Conservation (phyloP, 257 asterid genomes). For the Lithospermum erythrorhizon region DNA sequence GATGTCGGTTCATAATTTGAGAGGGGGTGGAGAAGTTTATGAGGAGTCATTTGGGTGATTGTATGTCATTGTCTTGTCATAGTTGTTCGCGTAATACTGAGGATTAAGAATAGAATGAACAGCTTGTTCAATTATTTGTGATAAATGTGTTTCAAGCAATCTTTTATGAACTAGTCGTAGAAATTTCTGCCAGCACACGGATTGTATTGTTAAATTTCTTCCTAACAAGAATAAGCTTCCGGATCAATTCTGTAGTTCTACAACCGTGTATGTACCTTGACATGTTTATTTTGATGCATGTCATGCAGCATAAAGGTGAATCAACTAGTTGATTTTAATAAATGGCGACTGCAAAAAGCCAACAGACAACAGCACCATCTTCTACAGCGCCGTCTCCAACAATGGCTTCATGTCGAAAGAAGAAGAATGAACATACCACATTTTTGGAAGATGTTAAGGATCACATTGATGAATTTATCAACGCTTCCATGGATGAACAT, state of each 20-base stretch:
- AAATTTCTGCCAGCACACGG: not conserved
- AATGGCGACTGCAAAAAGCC: constrained; percentile 35
- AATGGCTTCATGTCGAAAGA: constrained; percentile 66
- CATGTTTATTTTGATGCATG: no score
- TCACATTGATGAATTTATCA: constrained; percentile 74
- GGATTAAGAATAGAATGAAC: constrained; percentile 78
- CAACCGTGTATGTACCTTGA: no score
- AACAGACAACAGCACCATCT: constrained; percentile 24
- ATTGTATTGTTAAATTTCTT: not conserved
- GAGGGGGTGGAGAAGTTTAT: constrained; percentile 81
- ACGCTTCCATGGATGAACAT: constrained; percentile 94
- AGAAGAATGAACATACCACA: constrained; percentile 54
- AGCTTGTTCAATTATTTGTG: constrained; percentile 21
- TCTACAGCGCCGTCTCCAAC: constrained; percentile 35
- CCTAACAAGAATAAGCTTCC: not conserved
- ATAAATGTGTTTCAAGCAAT: not conserved
- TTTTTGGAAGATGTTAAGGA: constrained; percentile 73
- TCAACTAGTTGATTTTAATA: no score
- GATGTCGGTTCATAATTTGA: constrained; percentile 60
- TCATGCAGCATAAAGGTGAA: no score
- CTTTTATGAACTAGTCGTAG: not conserved
- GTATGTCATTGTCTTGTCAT: constrained; percentile 82
- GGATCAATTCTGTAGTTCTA: not conserved
- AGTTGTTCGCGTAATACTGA: constrained; percentile 62
- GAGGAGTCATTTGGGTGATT: constrained; percentile 82